Base-by-base conservation (phyloP, 257 asterid genomes). In the Parsonsia alboflavescens region DNA sequence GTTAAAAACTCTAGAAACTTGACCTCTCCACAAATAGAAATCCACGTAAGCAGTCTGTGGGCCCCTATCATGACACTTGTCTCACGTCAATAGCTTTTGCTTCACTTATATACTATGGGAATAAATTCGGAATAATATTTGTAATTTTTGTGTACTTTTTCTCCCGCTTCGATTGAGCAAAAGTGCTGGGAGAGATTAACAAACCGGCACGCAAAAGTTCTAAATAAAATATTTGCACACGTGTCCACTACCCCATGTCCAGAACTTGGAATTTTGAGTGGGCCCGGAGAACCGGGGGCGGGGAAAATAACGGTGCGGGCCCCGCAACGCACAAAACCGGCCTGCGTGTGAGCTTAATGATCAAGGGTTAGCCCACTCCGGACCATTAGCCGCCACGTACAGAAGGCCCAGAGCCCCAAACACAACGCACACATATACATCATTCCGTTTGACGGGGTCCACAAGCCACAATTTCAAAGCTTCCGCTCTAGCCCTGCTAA, bases 151-250 rank as follows among this genome's bases (percentile, higher is more conserved):
- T 22, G 46, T 10, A 54, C 45, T 63, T 72, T 75, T n/a, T n/a
- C 72, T 39, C 16, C 78, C 77, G 5, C 73, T n/a, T 44, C 2
- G n/a, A 21, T 78, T 54, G 70, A 80, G 84, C 81, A 77, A 78
- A 78, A 81, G 87, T 81, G 84, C 78, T 70, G 89, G 75, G 26
- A 68, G 75, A 77, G 86, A 79, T 85, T 79, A 77, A 79, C 86
- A 56, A 22, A 78, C 75, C 87, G 80, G 85, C 87, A 83, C 85
- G 87, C 89, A 81, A 75, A 83, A 81, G 84, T 81, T 74, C 82
- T 73, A 39, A 66, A 16, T 41, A 63, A 13, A 13, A 72, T 19
- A 44, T 69, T 50, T 68, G 75, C 73, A 63, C 70, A 71, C 86
- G 81, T 77, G 86, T 49, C 80, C 66, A 33, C 30, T 46, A 39